These are phyloP conservation scores for Fusarium sulawesiense DNA, from an alignment of 2,329 filamentous ascomycete species.

Conservation along the genomic window DNA sequence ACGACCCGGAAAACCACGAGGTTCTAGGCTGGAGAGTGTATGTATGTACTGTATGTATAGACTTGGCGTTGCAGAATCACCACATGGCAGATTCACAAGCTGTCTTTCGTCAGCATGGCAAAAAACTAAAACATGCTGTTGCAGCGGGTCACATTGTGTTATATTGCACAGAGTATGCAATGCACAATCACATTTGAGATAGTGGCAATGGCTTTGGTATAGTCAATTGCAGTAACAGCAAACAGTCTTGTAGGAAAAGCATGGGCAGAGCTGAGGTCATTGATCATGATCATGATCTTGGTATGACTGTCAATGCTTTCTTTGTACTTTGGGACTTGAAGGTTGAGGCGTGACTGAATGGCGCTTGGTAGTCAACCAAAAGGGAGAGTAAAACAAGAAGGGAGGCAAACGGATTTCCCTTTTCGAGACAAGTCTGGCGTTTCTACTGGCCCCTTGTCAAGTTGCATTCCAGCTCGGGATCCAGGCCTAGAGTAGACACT, in stretches of 20 bases:
- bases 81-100: conserved; percentile 2
- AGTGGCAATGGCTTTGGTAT: background rate
- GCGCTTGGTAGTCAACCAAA: background rate
- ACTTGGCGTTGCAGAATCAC: background rate
- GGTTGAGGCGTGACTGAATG: background rate
- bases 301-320: background rate
- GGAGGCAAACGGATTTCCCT: conserved; percentile 5
- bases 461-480: conserved; percentile 8
- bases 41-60: background rate
- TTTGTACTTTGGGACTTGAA: background rate
- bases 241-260: background rate
- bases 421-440: background rate
- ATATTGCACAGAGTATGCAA: background rate
- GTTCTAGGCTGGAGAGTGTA: background rate
- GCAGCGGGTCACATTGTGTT: conserved; percentile 1
- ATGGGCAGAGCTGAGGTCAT: background rate
- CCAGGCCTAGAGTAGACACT: conserved; percentile 11
- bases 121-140: conserved; percentile 2
- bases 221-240: background rate
- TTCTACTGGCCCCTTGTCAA: conserved; percentile 9
- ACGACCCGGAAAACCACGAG: background rate
- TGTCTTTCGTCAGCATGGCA: background rate
- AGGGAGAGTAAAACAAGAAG: conserved; percentile 8
- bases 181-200: background rate
- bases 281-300: background rate